Evolutionary conservation across 345 rosid genomes (phyloP).

Genomic region (Salix viminalis): DNA sequence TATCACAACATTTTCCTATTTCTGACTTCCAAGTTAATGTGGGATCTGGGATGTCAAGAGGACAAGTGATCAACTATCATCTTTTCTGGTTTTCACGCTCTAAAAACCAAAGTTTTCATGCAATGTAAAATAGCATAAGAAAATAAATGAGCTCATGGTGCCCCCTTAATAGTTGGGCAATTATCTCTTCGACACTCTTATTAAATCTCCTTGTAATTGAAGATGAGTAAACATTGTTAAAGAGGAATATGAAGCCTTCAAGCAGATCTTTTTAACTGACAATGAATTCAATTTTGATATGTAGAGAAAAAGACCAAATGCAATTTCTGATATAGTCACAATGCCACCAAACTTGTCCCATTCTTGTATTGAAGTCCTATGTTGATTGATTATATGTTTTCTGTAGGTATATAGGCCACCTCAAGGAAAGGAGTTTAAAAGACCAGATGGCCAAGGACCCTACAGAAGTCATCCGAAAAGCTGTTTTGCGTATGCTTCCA

Average conservation of each 20-base stretch:
- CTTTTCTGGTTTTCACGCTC: neutral
- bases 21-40: neutral
- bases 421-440: slow-evolving; percentile 88
- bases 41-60: neutral
- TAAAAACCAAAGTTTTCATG: neutral
- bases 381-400: slow-evolving; percentile 15
- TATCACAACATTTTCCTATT: slow-evolving; percentile 8
- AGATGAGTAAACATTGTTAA: neutral
- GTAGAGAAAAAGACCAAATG: neutral
- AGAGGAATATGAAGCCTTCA: neutral
- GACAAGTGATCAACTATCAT: neutral
- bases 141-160: neutral
- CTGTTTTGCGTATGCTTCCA: slow-evolving; percentile 96
- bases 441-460: slow-evolving; percentile 95
- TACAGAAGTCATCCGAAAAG: slow-evolving; percentile 96
- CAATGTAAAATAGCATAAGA: neutral
- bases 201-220: neutral
- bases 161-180: neutral
- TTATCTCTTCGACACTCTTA: neutral
- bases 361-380: neutral
- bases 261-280: neutral
- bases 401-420: slow-evolving; percentile 76
- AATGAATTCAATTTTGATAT: neutral
- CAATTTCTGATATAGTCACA: neutral
- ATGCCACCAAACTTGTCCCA: neutral